These are phyloP conservation scores for Tremella fuciformis DNA, from an alignment of 768 basidiomycete genomes.

Conservation along the genomic window DNA sequence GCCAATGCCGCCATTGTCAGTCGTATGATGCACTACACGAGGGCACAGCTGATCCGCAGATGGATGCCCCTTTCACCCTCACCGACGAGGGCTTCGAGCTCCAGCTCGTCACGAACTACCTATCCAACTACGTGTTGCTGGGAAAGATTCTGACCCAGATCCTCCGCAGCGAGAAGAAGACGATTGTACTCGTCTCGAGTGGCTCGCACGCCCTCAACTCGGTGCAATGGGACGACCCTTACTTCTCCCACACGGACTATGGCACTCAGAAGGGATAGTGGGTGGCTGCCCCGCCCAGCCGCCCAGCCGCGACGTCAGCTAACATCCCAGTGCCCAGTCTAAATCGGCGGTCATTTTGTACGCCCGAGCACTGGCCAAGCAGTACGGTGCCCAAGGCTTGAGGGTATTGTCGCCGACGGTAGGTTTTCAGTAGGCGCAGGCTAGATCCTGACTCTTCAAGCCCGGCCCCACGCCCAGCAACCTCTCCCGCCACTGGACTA, in stretches of 20 bases:
- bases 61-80: neutral
- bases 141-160: neutral
- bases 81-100: conserved; percentile 1
- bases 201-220: neutral
- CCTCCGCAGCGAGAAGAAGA: neutral
- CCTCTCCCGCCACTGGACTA: neutral
- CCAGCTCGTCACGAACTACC: neutral
- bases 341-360: neutral
- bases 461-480: neutral
- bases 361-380: neutral
- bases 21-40: neutral
- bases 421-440: neutral
- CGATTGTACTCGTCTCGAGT: neutral
- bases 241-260: neutral
- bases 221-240: conserved; percentile 1
- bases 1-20: conserved; percentile 13
- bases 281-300: neutral
- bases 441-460: neutral
- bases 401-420: neutral
- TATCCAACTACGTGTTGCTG: neutral
- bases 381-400: neutral
- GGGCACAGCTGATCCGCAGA: neutral
- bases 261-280: neutral
- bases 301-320: neutral
- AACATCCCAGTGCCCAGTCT: neutral